Conservation (phyloP, 1,139 yeast species). For the Yamadazyma mexicana region DNA sequence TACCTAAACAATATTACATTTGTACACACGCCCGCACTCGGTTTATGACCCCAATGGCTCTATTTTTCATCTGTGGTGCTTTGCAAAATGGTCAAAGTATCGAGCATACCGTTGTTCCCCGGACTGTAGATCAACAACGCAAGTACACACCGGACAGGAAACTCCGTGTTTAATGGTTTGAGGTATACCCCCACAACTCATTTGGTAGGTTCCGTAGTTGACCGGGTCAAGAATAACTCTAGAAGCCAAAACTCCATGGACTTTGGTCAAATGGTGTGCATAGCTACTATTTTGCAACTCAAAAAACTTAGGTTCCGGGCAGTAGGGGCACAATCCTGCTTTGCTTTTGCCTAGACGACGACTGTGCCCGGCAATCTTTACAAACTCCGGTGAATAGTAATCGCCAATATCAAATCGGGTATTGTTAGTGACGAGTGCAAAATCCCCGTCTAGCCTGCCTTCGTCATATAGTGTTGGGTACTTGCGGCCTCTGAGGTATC, state of each 20-base stretch:
- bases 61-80: conserved; percentile 3
- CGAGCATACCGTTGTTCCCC: not conserved
- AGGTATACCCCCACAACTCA: conserved; percentile 3
- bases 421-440: conserved; percentile 6
- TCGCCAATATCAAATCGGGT: conserved; percentile 5
- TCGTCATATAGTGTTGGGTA: not conserved
- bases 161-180: conserved; percentile 5
- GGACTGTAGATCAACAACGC: conserved; percentile 5
- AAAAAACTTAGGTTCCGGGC: conserved; percentile 5
- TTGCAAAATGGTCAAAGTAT: conserved; percentile 9
- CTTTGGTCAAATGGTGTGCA: conserved; percentile 7
- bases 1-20: no score
- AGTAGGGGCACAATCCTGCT: conserved; percentile 10
- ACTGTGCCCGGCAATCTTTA: conserved; percentile 1
- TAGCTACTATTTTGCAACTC: conserved; percentile 9
- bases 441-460: conserved; percentile 1
- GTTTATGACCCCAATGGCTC: no score
- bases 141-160: conserved; percentile 8
- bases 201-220: conserved; percentile 5
- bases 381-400: conserved; percentile 9
- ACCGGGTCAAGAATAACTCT: conserved; percentile 9
- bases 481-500: conserved; percentile 8
- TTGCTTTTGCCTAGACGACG: conserved; percentile 1
- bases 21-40: no score
- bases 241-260: conserved; percentile 8